A percentile compares a stretch with the other conserved stretches of the same genome.
Evolutionary conservation across 805 yeast genomes (phyloP).

Genomic region (Candida piceae): DNA sequence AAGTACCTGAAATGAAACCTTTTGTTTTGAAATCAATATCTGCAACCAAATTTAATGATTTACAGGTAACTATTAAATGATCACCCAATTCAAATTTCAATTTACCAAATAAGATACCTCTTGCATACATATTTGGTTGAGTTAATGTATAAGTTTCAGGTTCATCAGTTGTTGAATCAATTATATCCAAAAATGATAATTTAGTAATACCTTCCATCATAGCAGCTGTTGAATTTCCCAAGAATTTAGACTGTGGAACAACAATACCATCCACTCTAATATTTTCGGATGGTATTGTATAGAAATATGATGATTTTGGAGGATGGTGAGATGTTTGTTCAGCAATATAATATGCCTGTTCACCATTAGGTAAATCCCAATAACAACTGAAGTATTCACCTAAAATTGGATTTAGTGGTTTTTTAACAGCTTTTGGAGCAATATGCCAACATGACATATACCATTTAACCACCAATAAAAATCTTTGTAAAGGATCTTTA

Average conservation of each 20-base stretch:
- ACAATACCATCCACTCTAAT: slow-evolving; percentile 87
- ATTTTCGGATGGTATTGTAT: slow-evolving; percentile 71
- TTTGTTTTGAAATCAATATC: slow-evolving; percentile 93
- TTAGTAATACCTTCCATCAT: slow-evolving; percentile 90
- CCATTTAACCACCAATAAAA: slow-evolving; percentile 76
- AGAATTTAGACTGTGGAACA: slow-evolving; percentile 79
- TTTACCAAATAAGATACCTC: slow-evolving; percentile 89
- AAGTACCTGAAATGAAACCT: slow-evolving; percentile 89
- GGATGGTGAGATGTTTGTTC: slow-evolving; percentile 99
- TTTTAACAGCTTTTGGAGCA: slow-evolving; percentile 97
- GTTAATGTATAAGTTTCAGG: slow-evolving; percentile 75
- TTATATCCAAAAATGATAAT: slow-evolving; percentile 58
- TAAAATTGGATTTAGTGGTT: slow-evolving; percentile 90
- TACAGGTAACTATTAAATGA: slow-evolving; percentile 72
- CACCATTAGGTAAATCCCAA: slow-evolving; percentile 76
- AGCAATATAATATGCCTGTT: slow-evolving; percentile 75
- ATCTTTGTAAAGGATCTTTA: slow-evolving; percentile 60
- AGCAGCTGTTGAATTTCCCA: slow-evolving; percentile 96
- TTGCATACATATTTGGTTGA: slow-evolving; percentile 95
- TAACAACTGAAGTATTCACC: slow-evolving; percentile 90
- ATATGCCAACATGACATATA: slow-evolving; percentile 96
- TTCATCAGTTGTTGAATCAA: slow-evolving; percentile 35
- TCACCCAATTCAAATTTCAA: slow-evolving; percentile 91
- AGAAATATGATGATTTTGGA: slow-evolving; percentile 94
- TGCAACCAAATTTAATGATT: slow-evolving; percentile 52